Percentiles rank a stretch among this genome's conserved stretches.
phyloP scores from a whole-genome alignment of 2,329 filamentous ascomycete species.

The Pyrenophora teres region DNA sequence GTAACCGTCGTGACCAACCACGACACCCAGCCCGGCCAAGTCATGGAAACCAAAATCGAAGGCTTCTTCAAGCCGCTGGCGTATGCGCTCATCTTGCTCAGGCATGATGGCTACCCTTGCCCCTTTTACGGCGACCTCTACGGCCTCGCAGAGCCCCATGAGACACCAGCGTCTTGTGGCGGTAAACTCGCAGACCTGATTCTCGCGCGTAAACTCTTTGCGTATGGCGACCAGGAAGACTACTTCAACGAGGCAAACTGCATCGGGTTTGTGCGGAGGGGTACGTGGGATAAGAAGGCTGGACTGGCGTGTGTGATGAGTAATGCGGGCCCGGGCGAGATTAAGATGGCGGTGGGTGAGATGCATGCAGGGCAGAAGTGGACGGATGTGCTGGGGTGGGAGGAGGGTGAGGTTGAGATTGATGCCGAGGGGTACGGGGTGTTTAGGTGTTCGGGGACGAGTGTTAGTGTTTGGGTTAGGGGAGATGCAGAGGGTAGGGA shows the following conservation, averaged over 20 bases:
- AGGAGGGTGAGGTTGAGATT: conserved; percentile 61
- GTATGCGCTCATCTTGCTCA: conserved; percentile 72
- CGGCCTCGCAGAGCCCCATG: conserved; percentile 62
- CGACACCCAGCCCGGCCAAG: conserved; percentile 70
- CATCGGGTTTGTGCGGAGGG: conserved; percentile 64
- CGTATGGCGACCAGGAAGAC: conserved; percentile 67
- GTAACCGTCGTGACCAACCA: conserved; percentile 75
- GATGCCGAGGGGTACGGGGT: conserved; percentile 62
- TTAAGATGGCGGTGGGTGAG: conserved; percentile 66
- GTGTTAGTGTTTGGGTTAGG: conserved; percentile 67
- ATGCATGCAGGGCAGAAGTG: conserved; percentile 64
- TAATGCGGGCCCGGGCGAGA: conserved; percentile 48
- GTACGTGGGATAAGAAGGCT: conserved; percentile 57
- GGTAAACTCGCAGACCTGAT: conserved; percentile 63
- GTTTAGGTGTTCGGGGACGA: conserved; percentile 57
- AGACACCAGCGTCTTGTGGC: conserved; percentile 58
- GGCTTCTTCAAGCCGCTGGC: conserved; percentile 73
- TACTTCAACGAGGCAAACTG: conserved; percentile 66
- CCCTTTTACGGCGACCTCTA: conserved; percentile 74
- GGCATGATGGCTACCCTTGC: conserved; percentile 66
- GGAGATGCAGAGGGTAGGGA: conserved; percentile 56
- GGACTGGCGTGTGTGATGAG: conserved; percentile 59
- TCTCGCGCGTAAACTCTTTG: conserved; percentile 67
- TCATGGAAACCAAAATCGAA: conserved; percentile 65
- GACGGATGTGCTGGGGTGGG: conserved; percentile 66